These are phyloP conservation scores for Cutaneotrichosporon spelunceum DNA, from an alignment of 1,284 basidiomycete genomes.

Conservation along the genomic window DNA sequence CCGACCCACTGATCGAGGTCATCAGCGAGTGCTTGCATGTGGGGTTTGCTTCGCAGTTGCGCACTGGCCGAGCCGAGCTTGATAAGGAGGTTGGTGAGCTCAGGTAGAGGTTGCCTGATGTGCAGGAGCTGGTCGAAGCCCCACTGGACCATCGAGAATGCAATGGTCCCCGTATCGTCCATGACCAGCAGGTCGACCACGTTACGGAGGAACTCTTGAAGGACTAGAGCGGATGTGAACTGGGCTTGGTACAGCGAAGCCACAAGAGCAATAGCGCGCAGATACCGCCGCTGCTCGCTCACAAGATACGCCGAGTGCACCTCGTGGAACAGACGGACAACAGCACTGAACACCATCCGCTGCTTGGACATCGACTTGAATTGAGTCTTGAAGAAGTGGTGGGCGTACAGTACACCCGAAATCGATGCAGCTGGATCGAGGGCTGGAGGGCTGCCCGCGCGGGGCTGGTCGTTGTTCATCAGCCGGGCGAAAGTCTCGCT, in stretches of 20 bases:
- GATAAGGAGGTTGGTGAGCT: conserved; percentile 31
- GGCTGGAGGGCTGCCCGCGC: neutral
- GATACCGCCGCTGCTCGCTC: conserved; percentile 75
- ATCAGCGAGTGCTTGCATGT: neutral
- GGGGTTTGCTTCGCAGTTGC: neutral
- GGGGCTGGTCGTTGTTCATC: conserved; percentile 8
- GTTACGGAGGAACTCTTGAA: conserved; percentile 66
- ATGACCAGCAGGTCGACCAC: conserved; percentile 65
- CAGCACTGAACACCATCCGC: conserved; percentile 66
- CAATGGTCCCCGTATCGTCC: conserved; percentile 64
- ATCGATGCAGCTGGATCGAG: conserved; percentile 8
- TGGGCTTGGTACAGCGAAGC: conserved; percentile 60
- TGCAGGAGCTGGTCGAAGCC: conserved; percentile 55
- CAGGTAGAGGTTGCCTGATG: neutral
- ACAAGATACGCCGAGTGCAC: conserved; percentile 70
- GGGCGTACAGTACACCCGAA: conserved; percentile 12
- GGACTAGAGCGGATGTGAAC: conserved; percentile 60
- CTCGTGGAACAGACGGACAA: conserved; percentile 68
- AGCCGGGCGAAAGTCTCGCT: conserved; percentile 14
- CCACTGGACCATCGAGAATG: conserved; percentile 75
- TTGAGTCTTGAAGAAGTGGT: conserved; percentile 11
- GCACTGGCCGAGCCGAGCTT: conserved; percentile 28
- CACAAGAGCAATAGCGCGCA: conserved; percentile 72
- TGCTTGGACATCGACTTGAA: conserved; percentile 10
- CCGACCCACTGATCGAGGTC: conserved; percentile 13